phyloP scores from a whole-genome alignment of 2,329 filamentous ascomycete species.

The Lachnellula arida region DNA sequence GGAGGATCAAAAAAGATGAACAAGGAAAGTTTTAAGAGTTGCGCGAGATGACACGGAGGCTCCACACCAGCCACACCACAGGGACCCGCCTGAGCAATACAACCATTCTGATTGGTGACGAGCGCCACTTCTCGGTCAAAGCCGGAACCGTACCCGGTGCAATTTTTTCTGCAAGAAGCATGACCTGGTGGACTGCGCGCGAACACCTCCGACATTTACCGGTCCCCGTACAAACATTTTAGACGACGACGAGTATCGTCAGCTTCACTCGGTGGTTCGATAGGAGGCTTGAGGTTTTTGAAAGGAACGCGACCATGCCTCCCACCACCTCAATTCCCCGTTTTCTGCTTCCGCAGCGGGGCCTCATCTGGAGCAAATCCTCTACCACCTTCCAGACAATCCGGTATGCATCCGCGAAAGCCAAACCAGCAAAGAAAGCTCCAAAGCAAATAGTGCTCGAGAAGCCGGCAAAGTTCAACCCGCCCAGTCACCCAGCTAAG shows the following conservation, averaged over 20 bases:
- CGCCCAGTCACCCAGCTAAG: slow-evolving; percentile 79
- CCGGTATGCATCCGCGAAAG: slow-evolving; percentile 19
- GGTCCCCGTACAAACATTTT: neutral
- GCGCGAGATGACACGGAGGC: slow-evolving; percentile 6
- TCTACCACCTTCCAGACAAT: slow-evolving; percentile 22
- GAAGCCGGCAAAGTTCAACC: slow-evolving; percentile 84
- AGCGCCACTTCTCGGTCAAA: neutral
- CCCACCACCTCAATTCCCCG: slow-evolving; percentile 53
- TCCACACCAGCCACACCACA: slow-evolving; percentile 10
- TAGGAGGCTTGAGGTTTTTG: neutral
- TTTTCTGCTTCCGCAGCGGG: slow-evolving; percentile 62
- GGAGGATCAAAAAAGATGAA: neutral
- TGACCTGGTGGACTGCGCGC: neutral
- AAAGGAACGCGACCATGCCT: slow-evolving; percentile 22
- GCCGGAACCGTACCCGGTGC: neutral
- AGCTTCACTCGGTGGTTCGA: neutral
- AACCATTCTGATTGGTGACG: neutral
- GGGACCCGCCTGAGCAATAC: neutral
- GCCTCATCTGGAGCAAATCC: slow-evolving; percentile 48
- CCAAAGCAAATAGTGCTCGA: slow-evolving; percentile 67
- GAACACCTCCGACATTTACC: neutral
- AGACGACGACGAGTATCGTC: neutral
- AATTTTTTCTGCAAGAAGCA: neutral
- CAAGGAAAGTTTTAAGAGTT: neutral
- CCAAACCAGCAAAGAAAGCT: slow-evolving; percentile 17